phyloP scores from a whole-genome alignment of 2,329 filamentous ascomycete species.

The Rhexocercosporidium sp. region DNA sequence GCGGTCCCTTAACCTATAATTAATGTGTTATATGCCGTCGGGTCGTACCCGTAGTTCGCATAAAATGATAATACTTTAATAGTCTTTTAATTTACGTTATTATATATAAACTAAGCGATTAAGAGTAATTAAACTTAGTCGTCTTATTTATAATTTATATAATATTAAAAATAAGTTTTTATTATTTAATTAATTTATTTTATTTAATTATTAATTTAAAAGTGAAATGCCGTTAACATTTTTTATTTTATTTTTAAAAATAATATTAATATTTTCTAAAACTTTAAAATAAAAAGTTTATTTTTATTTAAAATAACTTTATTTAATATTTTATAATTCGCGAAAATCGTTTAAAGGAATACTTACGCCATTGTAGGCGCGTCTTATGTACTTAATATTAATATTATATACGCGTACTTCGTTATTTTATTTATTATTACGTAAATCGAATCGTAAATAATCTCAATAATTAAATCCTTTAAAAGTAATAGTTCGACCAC shows the following conservation, averaged over 20 bases:
- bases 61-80: too few relatives aligned
- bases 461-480: too few relatives aligned
- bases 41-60: conserved; percentile 14
- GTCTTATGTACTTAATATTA: conserved; percentile 6
- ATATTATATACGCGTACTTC: conserved; percentile 14
- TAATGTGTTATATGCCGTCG: neutral
- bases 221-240: conserved; percentile 19
- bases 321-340: conserved; percentile 13
- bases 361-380: neutral
- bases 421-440: too few relatives aligned
- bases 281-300: conserved; percentile 24
- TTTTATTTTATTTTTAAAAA: conserved; percentile 16
- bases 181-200: too few relatives aligned
- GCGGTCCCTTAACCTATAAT: conserved; percentile 1
- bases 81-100: too few relatives aligned
- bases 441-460: too few relatives aligned
- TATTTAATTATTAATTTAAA: too few relatives aligned
- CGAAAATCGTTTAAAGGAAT: conserved; percentile 10
- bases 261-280: conserved; percentile 12
- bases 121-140: too few relatives aligned
- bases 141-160: too few relatives aligned
- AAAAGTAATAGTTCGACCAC: too few relatives aligned
- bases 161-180: too few relatives aligned
- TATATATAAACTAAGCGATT: too few relatives aligned
- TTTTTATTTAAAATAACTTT: conserved; percentile 25